Base-by-base conservation (phyloP, 164 flowering plant genomes). In the Stephania japonica region DNA sequence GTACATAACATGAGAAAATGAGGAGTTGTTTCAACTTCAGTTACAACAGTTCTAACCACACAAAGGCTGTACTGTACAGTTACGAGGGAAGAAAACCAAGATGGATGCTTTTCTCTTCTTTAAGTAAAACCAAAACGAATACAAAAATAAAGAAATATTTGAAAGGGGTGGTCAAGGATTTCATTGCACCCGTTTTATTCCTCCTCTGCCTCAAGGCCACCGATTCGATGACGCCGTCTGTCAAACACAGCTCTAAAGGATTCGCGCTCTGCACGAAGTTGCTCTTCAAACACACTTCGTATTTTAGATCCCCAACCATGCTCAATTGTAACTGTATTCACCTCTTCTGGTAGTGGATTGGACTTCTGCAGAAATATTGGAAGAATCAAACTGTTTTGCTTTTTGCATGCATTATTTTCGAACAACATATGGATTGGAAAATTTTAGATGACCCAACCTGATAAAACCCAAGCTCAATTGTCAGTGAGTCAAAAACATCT, bases 221-320 rank as follows among this genome's bases (percentile, higher is more conserved):
- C 84, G 23, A 94, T 86, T 47, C 91, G 85, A 56, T 87, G 98
- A n/a, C 86, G 83, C 80, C 93, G 86, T 79, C 87, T 86, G 56
- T 89, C 98, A 79, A 91, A 90, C 27, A 89, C 92, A 26, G 87
- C 97, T 81, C 86, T 84, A 75, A 88, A 93, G 14, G 97, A 91
- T 77, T 93, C 94, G 7, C 79, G 85, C 81, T 93, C 99, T 42
- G 94, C 99, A 38, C 90, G 87, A 13, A 95, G 84, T 69, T 76
- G 90, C 72, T 91, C 92, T 78, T 90, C 83, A 77, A 95, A 93
- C 49, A 82, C 42, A 26, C 76, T 85, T 18, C 82, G 88, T 76
- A 75, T 85, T 72, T 78, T 87, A 16, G 84, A 56, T 68, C 80
- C 85, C 7, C 76, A 81, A 74, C 42, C 71, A 47, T 49, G 78